These are phyloP conservation scores for Przewalskia tangutica DNA, from an alignment of 257 asterid genomes.

Conservation along the genomic window DNA sequence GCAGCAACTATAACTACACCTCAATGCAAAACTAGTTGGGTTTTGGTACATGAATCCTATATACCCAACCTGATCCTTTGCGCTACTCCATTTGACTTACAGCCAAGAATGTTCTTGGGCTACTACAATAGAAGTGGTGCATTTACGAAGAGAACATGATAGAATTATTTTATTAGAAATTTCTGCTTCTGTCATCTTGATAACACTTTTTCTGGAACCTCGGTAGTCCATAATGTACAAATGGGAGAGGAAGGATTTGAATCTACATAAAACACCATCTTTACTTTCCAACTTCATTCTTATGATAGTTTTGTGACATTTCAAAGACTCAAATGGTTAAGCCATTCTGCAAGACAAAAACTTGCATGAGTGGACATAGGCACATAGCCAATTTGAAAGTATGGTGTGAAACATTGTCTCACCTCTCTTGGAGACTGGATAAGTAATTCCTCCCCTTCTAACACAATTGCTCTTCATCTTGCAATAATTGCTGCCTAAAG, in stretches of 20 bases:
- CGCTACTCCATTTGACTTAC: background rate
- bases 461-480: background rate
- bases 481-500: background rate
- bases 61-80: background rate
- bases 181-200: background rate
- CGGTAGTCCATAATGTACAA: background rate
- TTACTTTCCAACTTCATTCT: background rate
- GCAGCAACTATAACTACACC: background rate
- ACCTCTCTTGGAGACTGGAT: background rate
- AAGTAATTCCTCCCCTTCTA: constrained; percentile 2
- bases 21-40: background rate
- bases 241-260: background rate
- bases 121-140: background rate
- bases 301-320: background rate
- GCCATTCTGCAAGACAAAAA: background rate
- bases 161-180: background rate
- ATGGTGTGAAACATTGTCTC: background rate
- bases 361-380: background rate
- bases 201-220: background rate
- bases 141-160: background rate
- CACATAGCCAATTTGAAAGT: background rate
- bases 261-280: background rate
- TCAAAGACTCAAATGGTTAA: background rate
- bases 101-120: background rate
- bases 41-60: background rate